Evolutionary conservation across 345 rosid species (phyloP).

Genomic region (Viola odorata): DNA sequence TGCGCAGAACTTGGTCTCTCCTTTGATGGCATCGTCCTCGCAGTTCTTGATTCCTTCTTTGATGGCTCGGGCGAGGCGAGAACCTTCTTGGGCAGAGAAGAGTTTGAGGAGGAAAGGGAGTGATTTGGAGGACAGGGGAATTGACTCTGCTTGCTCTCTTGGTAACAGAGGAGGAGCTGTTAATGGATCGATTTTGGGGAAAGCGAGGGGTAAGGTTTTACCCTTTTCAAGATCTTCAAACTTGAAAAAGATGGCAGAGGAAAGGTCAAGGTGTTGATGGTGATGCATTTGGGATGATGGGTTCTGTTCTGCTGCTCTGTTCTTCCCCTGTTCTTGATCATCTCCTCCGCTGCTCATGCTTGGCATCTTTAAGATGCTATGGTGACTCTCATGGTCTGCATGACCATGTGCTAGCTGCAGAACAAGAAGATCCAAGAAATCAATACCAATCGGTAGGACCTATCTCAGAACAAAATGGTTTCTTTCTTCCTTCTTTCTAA

Average conservation of each 20-base stretch:
- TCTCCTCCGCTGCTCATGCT: no score
- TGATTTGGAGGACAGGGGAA: conserved; percentile 12
- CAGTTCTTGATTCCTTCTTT: conserved; percentile 31
- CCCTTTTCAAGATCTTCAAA: conserved; percentile 30
- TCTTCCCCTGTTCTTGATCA: no score
- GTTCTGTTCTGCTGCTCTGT: no score
- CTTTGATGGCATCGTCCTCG: conserved; percentile 22
- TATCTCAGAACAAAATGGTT: no score
- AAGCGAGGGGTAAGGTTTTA: conserved; percentile 23
- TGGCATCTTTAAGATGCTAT: no score
- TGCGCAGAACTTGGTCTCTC: conserved; percentile 40
- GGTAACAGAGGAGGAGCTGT: conserved; percentile 28
- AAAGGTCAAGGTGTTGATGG: conserved; percentile 18
- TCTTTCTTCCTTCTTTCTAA: no score
- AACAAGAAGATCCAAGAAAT: no score
- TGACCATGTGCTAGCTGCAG: no score
- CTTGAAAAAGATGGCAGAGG: conserved; percentile 35
- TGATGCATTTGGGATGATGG: no score
- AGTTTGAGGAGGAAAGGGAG: conserved; percentile 24
- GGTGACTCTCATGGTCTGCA: no score
- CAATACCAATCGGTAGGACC: no score
- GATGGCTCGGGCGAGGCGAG: conserved; percentile 37
- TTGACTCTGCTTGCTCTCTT: conserved; percentile 28
- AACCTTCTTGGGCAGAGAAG: conserved; percentile 24
- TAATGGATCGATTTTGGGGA: conserved; percentile 28